These are phyloP conservation scores for Erodium moschatum DNA, from an alignment of 441 rosid species.

Conservation along the genomic window DNA sequence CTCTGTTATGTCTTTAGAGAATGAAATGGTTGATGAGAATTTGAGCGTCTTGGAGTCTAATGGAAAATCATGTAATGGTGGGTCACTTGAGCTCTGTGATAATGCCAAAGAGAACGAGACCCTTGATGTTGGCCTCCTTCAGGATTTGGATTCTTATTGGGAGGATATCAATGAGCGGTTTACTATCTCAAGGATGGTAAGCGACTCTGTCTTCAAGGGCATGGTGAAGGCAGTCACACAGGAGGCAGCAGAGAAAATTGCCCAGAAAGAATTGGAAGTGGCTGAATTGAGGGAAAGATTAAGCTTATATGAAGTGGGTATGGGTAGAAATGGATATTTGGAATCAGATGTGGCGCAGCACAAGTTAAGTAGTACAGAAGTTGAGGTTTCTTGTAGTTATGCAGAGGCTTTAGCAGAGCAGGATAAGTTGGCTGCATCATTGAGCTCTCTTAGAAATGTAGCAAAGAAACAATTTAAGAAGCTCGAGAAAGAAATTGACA, in stretches of 20 bases:
- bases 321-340: slow-evolving; percentile 25
- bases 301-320: slow-evolving; percentile 27
- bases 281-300: slow-evolving; percentile 37
- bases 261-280: slow-evolving; percentile 57
- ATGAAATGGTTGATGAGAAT: slow-evolving; percentile 22
- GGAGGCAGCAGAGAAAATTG: slow-evolving; percentile 60
- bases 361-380: slow-evolving; percentile 10
- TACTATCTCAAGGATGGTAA: slow-evolving; percentile 67
- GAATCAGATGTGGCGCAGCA: slow-evolving; percentile 16
- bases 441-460: slow-evolving; percentile 31
- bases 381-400: slow-evolving; percentile 17
- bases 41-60: slow-evolving; percentile 20
- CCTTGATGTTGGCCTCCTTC: slow-evolving; percentile 33
- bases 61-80: slow-evolving; percentile 18
- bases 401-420: slow-evolving; percentile 19
- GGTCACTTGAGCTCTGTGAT: slow-evolving; percentile 8
- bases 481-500: slow-evolving; percentile 50
- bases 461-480: slow-evolving; percentile 45
- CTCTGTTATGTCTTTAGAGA: slow-evolving; percentile 27
- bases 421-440: slow-evolving; percentile 28
- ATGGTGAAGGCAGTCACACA: slow-evolving; percentile 60
- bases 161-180: slow-evolving; percentile 52
- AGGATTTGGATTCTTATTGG: slow-evolving; percentile 52
- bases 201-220: slow-evolving; percentile 65
- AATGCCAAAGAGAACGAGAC: slow-evolving; percentile 28